A percentile compares a stretch with the other conserved stretches of the same genome.
These are phyloP conservation scores for Saccharum officinarum DNA, from an alignment of 176 grass and related monocot species.

Conservation along the genomic window DNA sequence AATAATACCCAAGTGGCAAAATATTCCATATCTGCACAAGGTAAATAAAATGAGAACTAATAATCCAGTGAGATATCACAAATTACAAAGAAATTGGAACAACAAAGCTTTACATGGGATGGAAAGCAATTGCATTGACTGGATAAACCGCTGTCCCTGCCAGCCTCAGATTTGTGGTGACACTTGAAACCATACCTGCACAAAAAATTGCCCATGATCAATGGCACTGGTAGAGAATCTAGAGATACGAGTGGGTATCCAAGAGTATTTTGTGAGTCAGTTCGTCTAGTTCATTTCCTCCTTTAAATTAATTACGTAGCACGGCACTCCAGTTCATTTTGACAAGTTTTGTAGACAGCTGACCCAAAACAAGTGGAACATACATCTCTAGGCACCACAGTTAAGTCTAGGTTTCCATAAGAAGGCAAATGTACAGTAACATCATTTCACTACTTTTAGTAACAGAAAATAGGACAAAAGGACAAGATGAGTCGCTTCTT, in stretches of 20 bases:
- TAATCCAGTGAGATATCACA: conserved; percentile 19
- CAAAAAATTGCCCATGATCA: conserved; percentile 14
- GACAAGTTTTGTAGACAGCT: no score
- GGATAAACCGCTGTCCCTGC: conserved; percentile 93
- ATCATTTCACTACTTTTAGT: no score
- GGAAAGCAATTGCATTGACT: conserved; percentile 96
- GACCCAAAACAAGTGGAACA: no score
- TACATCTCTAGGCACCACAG: not conserved
- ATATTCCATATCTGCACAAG: conserved; percentile 77
- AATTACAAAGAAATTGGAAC: not conserved
- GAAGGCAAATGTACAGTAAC: no score
- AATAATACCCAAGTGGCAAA: no score
- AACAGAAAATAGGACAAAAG: no score
- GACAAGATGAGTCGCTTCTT: no score
- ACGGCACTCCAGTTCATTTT: no score
- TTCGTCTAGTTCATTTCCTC: no score
- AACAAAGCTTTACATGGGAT: conserved; percentile 74
- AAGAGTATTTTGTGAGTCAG: no score
- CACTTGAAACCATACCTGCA: conserved; percentile 99
- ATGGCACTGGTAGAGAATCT: no score
- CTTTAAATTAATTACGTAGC: no score
- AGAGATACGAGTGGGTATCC: not conserved
- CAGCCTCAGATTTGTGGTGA: conserved; percentile 90
- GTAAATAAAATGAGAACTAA: conserved; percentile 7
- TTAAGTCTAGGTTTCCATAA: conserved; percentile 14